Conservation (phyloP, 2,329 filamentous ascomycete species). For the Cercospora zeina region DNA sequence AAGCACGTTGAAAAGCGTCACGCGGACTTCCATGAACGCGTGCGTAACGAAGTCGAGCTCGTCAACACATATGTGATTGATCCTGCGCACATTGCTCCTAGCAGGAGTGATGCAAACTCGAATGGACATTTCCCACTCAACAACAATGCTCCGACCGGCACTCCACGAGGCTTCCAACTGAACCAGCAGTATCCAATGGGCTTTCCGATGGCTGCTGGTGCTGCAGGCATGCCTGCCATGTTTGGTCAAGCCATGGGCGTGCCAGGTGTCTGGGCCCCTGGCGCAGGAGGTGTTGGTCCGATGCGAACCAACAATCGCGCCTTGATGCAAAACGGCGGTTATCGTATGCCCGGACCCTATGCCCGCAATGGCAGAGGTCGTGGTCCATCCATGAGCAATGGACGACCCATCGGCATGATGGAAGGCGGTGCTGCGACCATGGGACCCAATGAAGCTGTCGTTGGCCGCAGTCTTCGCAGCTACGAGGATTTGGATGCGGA, state of each 20-base stretch:
- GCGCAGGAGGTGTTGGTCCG: conserved; percentile 42
- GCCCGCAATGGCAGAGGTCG: conserved; percentile 37
- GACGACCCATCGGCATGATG: conserved; percentile 29
- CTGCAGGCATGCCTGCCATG: conserved; percentile 38
- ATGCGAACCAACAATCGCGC: conserved; percentile 44
- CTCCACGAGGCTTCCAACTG: conserved; percentile 87
- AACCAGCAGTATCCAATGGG: conserved; percentile 57
- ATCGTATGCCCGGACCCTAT: conserved; percentile 37
- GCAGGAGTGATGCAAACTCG: conserved; percentile 87
- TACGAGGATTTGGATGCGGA: conserved; percentile 96
- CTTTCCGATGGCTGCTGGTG: conserved; percentile 41
- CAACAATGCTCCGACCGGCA: conserved; percentile 72
- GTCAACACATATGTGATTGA: conserved; percentile 95
- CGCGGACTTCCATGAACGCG: conserved; percentile 75
- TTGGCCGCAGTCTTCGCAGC: conserved; percentile 89
- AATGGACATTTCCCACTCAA: conserved; percentile 90
- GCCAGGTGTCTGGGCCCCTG: conserved; percentile 29
- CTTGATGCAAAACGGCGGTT: conserved; percentile 35
- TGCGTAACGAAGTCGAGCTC: conserved; percentile 82
- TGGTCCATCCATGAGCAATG: conserved; percentile 31
- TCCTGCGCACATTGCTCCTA: conserved; percentile 90
- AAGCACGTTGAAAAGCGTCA: conserved; percentile 98
- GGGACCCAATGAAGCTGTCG: conserved; percentile 85
- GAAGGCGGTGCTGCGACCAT: conserved; percentile 71
- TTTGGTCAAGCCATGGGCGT: conserved; percentile 48